A percentile compares a stretch with the other conserved stretches of the same genome.
phyloP scores from a whole-genome alignment of 2,329 filamentous ascomycete species.

The Monosporascus cannonballus region DNA sequence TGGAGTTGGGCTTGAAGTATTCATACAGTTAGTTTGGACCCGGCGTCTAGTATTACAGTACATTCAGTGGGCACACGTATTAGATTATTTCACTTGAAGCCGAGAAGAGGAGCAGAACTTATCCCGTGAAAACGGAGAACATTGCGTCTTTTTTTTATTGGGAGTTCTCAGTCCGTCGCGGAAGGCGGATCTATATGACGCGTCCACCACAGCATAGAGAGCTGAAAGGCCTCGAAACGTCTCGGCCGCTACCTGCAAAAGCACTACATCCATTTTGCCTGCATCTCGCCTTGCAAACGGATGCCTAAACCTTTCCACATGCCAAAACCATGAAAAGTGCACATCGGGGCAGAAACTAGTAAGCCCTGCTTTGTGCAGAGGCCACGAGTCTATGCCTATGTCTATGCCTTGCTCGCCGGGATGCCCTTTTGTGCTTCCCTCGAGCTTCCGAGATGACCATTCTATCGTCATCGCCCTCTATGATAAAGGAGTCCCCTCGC shows the following conservation, averaged over 20 bases:
- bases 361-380: slow-evolving; percentile 17
- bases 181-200: slow-evolving; percentile 25
- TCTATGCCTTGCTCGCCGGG: slow-evolving; percentile 22
- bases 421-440: slow-evolving; percentile 23
- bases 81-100: slow-evolving; percentile 1
- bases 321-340: slow-evolving; percentile 16
- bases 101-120: neutral
- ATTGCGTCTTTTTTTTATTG: slow-evolving; percentile 30
- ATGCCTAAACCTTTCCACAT: slow-evolving; percentile 26
- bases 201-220: slow-evolving; percentile 28
- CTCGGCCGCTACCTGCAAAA: slow-evolving; percentile 28
- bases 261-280: slow-evolving; percentile 13
- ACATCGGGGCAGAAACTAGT: slow-evolving; percentile 22
- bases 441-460: slow-evolving; percentile 28
- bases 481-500: slow-evolving; percentile 14
- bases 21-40: too few species aligned
- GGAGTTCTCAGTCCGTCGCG: slow-evolving; percentile 37
- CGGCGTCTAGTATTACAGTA: too few species aligned
- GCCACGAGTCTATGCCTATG: slow-evolving; percentile 20
- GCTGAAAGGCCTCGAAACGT: slow-evolving; percentile 27
- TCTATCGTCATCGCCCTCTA: slow-evolving; percentile 28
- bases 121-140: slow-evolving; percentile 7
- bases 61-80: neutral
- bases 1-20: too few species aligned
- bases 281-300: slow-evolving; percentile 18